Evolutionary conservation across 2,329 filamentous ascomycete genomes (phyloP).

Genomic region (Elsinoe ampelina): DNA sequence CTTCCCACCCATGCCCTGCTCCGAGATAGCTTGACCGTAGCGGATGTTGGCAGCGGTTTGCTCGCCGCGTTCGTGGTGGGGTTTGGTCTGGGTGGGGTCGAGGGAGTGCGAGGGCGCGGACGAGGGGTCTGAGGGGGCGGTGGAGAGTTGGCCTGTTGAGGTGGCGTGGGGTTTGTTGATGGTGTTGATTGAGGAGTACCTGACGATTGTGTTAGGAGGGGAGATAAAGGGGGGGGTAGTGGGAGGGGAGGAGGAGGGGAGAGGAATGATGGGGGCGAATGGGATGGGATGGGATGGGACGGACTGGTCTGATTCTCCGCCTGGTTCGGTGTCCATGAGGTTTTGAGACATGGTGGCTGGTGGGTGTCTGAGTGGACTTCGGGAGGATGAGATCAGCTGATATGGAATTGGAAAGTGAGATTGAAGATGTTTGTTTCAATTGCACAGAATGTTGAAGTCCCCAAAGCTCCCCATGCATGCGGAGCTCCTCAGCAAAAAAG

Average conservation of each 20-base stretch:
- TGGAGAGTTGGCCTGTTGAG: conserved; percentile 46
- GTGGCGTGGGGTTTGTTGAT: conserved; percentile 43
- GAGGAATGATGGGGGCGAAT: not conserved
- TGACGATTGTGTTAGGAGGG: conserved; percentile 20
- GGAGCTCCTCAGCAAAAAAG: conserved; percentile 6
- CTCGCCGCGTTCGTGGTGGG: conserved; percentile 32
- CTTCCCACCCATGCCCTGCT: conserved; percentile 46
- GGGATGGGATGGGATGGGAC: not conserved
- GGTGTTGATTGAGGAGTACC: conserved; percentile 50
- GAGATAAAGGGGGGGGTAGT: not conserved
- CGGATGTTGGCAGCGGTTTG: conserved; percentile 44
- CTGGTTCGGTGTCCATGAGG: conserved; percentile 50
- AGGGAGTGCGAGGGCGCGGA: conserved; percentile 15
- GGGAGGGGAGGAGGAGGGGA: not conserved
- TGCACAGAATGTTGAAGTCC: not conserved
- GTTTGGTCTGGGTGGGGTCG: conserved; percentile 25
- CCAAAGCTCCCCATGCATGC: not conserved
- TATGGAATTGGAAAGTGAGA: not conserved
- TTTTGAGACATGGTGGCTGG: conserved; percentile 39
- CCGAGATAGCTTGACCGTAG: conserved; percentile 48
- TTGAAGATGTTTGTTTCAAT: not conserved
- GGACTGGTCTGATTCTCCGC: conserved; percentile 43
- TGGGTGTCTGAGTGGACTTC: not conserved
- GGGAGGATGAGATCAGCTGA: not conserved
- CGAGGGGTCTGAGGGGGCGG: conserved; percentile 21